These are phyloP conservation scores for Pythium monospermum DNA, from an alignment of 352 stramenopile species.

Conservation along the genomic window DNA sequence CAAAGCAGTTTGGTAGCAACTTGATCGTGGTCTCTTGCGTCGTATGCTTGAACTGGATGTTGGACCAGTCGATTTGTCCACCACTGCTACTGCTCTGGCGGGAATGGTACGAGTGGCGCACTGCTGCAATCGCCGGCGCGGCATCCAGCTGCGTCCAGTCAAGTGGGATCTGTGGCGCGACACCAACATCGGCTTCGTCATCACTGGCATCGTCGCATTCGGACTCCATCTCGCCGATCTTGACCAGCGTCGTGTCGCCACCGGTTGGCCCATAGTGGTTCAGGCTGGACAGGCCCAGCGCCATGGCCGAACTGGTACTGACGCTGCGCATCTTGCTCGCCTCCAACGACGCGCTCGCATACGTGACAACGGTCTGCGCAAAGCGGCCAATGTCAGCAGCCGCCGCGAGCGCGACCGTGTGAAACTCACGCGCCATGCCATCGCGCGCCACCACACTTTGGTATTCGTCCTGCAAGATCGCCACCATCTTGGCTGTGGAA, in stretches of 20 bases:
- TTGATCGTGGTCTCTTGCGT: conserved; percentile 32
- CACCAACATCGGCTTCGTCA: not conserved
- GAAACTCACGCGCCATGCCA: conserved; percentile 20
- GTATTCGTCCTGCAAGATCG: conserved; percentile 26
- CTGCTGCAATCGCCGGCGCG: conserved; percentile 13
- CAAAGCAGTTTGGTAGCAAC: conserved; percentile 27
- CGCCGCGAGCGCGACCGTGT: conserved; percentile 15
- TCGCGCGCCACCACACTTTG: conserved; percentile 1
- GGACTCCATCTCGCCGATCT: not conserved
- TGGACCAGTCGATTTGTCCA: conserved; percentile 24
- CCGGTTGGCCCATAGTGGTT: conserved; percentile 6
- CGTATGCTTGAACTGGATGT: conserved; percentile 27
- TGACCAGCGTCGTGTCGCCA: not conserved
- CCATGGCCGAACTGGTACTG: conserved; percentile 9
- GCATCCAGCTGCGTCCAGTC: conserved; percentile 15
- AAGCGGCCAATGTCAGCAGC: conserved; percentile 17
- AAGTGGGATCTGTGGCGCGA: not conserved
- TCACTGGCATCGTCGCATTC: not conserved
- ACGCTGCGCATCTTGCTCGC: conserved; percentile 25
- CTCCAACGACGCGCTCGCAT: conserved; percentile 23
- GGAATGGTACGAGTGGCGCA: conserved; percentile 35
- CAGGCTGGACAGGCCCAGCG: not conserved
- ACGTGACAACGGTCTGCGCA: conserved; percentile 9
- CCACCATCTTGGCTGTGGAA: conserved; percentile 28
- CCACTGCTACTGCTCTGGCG: too few relatives aligned